Conservation (phyloP, 805 yeast genomes). For the Teunomyces stri region DNA sequence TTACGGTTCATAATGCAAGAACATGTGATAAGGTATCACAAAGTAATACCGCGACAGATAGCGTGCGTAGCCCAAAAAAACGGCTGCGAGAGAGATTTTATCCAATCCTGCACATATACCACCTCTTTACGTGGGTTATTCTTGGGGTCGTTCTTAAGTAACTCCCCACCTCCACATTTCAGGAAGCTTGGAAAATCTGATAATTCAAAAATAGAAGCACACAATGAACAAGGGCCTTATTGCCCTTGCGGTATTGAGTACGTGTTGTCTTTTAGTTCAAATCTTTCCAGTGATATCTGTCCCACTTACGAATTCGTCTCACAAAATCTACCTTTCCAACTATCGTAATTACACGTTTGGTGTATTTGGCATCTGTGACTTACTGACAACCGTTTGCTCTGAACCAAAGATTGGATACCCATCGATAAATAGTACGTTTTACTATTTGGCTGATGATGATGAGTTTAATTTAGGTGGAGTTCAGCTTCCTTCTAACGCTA, state of each 20-base stretch:
- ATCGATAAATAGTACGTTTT: slow-evolving; percentile 15
- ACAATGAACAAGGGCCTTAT: slow-evolving; percentile 31
- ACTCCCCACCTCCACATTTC: no score
- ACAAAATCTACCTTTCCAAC: slow-evolving; percentile 28
- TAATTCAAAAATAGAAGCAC: not conserved
- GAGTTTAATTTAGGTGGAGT: slow-evolving; percentile 19
- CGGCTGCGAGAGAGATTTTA: not conserved
- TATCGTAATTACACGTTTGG: slow-evolving; percentile 37
- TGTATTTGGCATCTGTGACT: slow-evolving; percentile 43
- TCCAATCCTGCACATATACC: no score
- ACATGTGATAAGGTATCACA: slow-evolving; percentile 7
- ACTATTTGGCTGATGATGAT: slow-evolving; percentile 7
- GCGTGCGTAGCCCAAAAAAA: not conserved
- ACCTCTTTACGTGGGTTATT: no score
- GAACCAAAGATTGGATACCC: slow-evolving; percentile 39
- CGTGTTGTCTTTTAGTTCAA: slow-evolving; percentile 34
- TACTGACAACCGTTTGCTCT: slow-evolving; percentile 26
- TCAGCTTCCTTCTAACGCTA: slow-evolving; percentile 39
- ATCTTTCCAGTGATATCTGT: slow-evolving; percentile 41
- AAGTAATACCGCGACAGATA: not conserved
- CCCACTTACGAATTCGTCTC: slow-evolving; percentile 26
- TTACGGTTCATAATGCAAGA: slow-evolving; percentile 6
- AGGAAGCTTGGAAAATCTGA: no score
- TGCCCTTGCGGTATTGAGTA: slow-evolving; percentile 25
- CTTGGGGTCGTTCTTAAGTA: no score